A percentile compares a stretch with the other conserved stretches of the same genome.
Evolutionary conservation across 495 filamentous ascomycete species (phyloP).

Genomic region (Beverwykella pulmonaria): DNA sequence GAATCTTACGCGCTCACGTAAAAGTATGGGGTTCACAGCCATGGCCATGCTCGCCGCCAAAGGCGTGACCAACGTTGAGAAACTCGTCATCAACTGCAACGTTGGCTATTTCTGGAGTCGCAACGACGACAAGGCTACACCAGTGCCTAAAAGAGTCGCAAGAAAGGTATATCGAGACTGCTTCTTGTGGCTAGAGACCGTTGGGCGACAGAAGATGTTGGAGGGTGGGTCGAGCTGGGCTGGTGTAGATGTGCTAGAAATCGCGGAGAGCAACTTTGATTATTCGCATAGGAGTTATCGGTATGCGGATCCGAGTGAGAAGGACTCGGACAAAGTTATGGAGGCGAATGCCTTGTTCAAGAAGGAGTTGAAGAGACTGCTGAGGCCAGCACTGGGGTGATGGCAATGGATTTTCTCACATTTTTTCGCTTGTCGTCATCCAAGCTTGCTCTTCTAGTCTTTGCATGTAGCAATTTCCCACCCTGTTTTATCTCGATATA

Average conservation of each 20-base stretch:
- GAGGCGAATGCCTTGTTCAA: not conserved
- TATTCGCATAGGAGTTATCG: not conserved
- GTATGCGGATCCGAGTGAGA: not conserved
- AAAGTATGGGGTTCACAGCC: not conserved
- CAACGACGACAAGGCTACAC: not conserved
- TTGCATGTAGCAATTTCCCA: too few species aligned
- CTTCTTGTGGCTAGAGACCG: conserved; percentile 2
- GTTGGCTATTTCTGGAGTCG: not conserved
- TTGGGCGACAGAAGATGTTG: not conserved
- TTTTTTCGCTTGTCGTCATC: too few species aligned
- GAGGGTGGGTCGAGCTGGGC: not conserved
- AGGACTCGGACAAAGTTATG: not conserved
- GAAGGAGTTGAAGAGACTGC: conserved; percentile 1
- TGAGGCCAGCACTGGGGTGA: not conserved
- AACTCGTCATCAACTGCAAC: not conserved
- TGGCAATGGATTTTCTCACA: not conserved
- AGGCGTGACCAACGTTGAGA: conserved; percentile 6
- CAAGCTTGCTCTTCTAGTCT: too few species aligned
- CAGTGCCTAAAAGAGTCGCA: conserved; percentile 6
- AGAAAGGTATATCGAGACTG: conserved; percentile 10
- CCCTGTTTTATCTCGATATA: too few species aligned
- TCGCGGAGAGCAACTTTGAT: conserved; percentile 2
- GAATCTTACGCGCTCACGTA: conserved; percentile 3
- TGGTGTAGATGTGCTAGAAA: conserved; percentile 5
- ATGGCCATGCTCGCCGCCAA: conserved; percentile 17